Conservation (phyloP, 106 monocot species). For the Dendrobium huoshanense region DNA sequence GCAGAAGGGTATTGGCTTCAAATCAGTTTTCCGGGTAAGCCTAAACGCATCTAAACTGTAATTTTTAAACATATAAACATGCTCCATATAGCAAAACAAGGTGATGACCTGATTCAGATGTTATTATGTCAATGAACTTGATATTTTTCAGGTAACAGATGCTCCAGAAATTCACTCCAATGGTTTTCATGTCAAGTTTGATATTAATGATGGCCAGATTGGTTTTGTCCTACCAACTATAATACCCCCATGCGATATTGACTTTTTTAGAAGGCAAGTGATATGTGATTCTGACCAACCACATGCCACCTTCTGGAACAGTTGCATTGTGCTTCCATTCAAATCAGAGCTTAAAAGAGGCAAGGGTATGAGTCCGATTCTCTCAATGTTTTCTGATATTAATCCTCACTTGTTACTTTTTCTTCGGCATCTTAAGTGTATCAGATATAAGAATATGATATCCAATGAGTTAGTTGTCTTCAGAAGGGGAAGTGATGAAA, state of each 20-base stretch:
- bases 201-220: constrained; percentile 51
- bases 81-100: too few species aligned
- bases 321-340: constrained; percentile 69
- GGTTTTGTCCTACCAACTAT: constrained; percentile 66
- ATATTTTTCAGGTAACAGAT: constrained; percentile 41
- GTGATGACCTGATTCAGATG: too few species aligned
- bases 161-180: constrained; percentile 78
- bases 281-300: constrained; percentile 19
- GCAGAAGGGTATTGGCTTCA: constrained; percentile 96
- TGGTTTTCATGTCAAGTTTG: constrained; percentile 73
- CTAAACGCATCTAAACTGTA: too few species aligned
- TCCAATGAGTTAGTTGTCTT: constrained; percentile 31
- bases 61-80: too few species aligned
- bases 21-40: constrained; percentile 94
- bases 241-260: constrained; percentile 35
- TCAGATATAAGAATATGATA: constrained; percentile 46
- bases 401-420: constrained; percentile 55
- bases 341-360: constrained; percentile 28
- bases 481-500: constrained; percentile 25
- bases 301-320: constrained; percentile 39
- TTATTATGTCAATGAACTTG: neutral
- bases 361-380: constrained; percentile 24
- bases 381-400: constrained; percentile 56
- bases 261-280: constrained; percentile 11
- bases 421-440: constrained; percentile 48